Evolutionary conservation across 2,329 filamentous ascomycete genomes (phyloP).

Genomic region (Clathrospora elynae): DNA sequence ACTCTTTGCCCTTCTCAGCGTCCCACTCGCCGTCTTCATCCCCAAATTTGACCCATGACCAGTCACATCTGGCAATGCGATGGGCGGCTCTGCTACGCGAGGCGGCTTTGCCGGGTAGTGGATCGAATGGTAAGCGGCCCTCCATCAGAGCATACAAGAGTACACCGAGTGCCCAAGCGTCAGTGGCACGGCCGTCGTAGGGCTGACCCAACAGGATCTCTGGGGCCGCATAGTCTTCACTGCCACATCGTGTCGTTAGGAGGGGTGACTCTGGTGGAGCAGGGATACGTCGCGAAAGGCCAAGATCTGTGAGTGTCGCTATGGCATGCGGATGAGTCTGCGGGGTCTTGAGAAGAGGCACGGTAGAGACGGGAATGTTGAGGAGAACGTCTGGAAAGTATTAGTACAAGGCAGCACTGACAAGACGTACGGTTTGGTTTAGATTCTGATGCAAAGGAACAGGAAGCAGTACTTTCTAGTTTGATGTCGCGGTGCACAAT

Average conservation of each 20-base stretch:
- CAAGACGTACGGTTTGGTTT: slow-evolving; percentile 25
- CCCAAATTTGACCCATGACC: slow-evolving; percentile 89
- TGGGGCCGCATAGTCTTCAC: slow-evolving; percentile 94
- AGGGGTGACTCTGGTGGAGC: slow-evolving; percentile 76
- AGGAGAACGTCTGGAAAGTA: slow-evolving; percentile 77
- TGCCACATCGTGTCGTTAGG: slow-evolving; percentile 91
- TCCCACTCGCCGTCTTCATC: slow-evolving; percentile 89
- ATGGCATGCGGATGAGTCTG: slow-evolving; percentile 78
- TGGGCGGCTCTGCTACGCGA: slow-evolving; percentile 81
- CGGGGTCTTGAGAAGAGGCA: slow-evolving; percentile 71
- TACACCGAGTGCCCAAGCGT: slow-evolving; percentile 95
- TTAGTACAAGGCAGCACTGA: slow-evolving; percentile 37
- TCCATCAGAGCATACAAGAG: slow-evolving; percentile 92
- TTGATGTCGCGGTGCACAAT: slow-evolving; percentile 99
- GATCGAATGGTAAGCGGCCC: slow-evolving; percentile 90
- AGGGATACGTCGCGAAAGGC: slow-evolving; percentile 82
- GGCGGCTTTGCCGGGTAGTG: slow-evolving; percentile 76
- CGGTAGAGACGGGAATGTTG: slow-evolving; percentile 73
- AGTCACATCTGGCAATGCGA: slow-evolving; percentile 93
- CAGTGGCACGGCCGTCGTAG: slow-evolving; percentile 89
- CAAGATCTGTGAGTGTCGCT: slow-evolving; percentile 87
- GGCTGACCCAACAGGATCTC: slow-evolving; percentile 95
- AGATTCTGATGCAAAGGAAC: slow-evolving; percentile 19
- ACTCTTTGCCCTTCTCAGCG: slow-evolving; percentile 64
- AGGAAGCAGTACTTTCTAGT: slow-evolving; percentile 77